A percentile compares a stretch with the other conserved stretches of the same genome.
Conservation (phyloP, 305 asterid genomes). For the Rubia peregrina region DNA sequence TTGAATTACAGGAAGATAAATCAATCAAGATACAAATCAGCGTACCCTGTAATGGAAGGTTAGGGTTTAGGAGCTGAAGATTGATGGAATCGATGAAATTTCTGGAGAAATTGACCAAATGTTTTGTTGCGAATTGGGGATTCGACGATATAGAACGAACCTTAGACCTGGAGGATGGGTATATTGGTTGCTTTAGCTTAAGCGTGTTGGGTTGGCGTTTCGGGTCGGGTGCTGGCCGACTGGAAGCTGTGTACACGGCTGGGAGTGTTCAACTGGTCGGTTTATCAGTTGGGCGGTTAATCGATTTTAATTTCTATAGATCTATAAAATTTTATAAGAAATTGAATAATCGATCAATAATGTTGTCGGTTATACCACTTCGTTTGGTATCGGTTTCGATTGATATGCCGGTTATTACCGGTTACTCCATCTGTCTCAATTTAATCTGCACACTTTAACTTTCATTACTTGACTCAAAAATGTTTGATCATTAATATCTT, state of each 20-base stretch:
- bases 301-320: no score
- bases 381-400: no score
- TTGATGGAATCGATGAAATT: constrained; percentile 2
- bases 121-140: neutral
- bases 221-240: neutral
- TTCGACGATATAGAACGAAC: neutral
- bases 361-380: no score
- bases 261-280: no score
- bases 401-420: no score
- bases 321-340: no score
- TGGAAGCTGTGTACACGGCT: neutral
- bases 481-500: no score
- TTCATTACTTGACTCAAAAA: no score
- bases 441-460: no score
- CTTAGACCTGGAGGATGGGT: neutral
- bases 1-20: neutral
- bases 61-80: constrained; percentile 5
- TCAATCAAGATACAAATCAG: neutral
- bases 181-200: constrained; percentile 3
- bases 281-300: no score
- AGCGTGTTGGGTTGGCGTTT: constrained; percentile 7
- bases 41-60: constrained; percentile 3
- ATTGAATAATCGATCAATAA: no score
- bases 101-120: neutral
- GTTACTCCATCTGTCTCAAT: no score